Percentiles rank a stretch among this genome's conserved stretches.
Conservation (phyloP, 805 yeast genomes). For the Candida ortonii region DNA sequence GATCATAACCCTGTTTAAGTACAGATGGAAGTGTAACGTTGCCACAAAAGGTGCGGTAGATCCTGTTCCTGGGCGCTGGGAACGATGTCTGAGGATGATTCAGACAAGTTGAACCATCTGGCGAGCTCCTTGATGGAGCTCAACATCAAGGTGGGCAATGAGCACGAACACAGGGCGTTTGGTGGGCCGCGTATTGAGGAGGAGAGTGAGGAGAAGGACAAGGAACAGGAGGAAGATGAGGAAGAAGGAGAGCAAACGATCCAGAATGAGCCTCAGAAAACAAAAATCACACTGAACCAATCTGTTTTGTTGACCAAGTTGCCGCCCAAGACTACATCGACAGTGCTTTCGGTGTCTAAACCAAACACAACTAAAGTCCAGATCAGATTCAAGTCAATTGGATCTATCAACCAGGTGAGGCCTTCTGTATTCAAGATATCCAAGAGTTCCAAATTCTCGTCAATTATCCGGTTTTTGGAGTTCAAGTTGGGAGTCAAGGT, state of each 20-base stretch:
- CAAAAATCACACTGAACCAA: constrained; percentile 31
- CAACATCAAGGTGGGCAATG: constrained; percentile 19
- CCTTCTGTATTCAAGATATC: constrained; percentile 53
- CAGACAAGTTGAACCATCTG: constrained; percentile 7
- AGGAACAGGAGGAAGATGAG: constrained; percentile 5
- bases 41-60: too few relatives aligned
- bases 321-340: constrained; percentile 24
- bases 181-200: constrained; percentile 3
- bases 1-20: too few relatives aligned
- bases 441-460: constrained; percentile 43
- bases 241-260: constrained; percentile 14
- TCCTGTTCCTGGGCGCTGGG: too few relatives aligned
- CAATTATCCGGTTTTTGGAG: constrained; percentile 43
- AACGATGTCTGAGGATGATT: constrained; percentile 4
- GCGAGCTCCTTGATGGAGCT: constrained; percentile 18
- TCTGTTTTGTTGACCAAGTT: constrained; percentile 26
- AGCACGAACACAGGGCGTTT: background rate
- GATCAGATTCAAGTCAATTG: constrained; percentile 58
- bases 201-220: background rate
- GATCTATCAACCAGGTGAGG: constrained; percentile 47
- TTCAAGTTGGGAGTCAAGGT: constrained; percentile 35
- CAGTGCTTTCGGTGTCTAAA: constrained; percentile 20
- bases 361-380: constrained; percentile 35
- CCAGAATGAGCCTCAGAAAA: constrained; percentile 20
- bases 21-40: too few relatives aligned